Conservation (phyloP, 352 stramenopile genomes). For the Peronospora destructor region DNA sequence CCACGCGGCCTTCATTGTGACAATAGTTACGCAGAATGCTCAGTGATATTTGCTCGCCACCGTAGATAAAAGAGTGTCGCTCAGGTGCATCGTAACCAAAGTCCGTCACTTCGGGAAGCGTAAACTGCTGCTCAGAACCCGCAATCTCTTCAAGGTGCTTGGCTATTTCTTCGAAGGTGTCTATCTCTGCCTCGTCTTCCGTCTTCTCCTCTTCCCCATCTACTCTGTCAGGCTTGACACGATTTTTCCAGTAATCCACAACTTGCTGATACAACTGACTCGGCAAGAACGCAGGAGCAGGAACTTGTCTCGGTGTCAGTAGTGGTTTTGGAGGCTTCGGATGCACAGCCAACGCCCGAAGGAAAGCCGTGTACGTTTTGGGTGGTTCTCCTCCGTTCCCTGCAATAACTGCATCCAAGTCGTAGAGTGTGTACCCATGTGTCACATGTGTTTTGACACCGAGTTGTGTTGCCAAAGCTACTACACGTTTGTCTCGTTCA, state of each 20-base stretch:
- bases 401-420: conserved; percentile 52
- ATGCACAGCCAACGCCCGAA: conserved; percentile 44
- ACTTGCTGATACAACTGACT: conserved; percentile 57
- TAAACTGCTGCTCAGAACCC: conserved; percentile 49
- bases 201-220: conserved; percentile 2
- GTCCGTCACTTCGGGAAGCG: conserved; percentile 49
- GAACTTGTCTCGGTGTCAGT: conserved; percentile 36
- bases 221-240: conserved; percentile 1
- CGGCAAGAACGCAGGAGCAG: conserved; percentile 24
- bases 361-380: conserved; percentile 71
- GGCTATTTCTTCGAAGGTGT: conserved; percentile 10
- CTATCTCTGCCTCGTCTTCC: conserved; percentile 13
- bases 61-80: conserved; percentile 65
- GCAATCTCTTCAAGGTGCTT: conserved; percentile 36
- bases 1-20: conserved; percentile 72
- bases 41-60: conserved; percentile 55
- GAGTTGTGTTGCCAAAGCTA: conserved; percentile 34
- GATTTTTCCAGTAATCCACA: conserved; percentile 40
- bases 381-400: conserved; percentile 43
- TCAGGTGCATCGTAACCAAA: conserved; percentile 50
- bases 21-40: conserved; percentile 58
- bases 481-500: conserved; percentile 60
- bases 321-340: conserved; percentile 39
- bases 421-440: conserved; percentile 56
- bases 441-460: conserved; percentile 68